Percentiles rank a stretch among this genome's conserved stretches.
These are phyloP conservation scores for Lentinula sp. DNA, from an alignment of 768 basidiomycete genomes.

Conservation along the genomic window DNA sequence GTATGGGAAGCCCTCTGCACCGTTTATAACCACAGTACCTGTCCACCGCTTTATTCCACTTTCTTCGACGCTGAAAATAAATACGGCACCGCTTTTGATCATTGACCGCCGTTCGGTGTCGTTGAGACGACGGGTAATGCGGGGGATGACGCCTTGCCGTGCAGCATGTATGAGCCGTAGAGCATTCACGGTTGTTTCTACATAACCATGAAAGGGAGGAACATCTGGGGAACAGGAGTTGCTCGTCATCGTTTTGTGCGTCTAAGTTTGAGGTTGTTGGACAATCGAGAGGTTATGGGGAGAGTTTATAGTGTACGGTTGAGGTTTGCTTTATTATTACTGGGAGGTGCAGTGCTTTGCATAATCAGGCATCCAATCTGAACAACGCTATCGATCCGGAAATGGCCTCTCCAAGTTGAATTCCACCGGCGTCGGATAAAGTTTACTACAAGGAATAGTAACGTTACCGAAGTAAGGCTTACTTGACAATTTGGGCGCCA, in stretches of 20 bases:
- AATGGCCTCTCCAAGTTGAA: conserved; percentile 15
- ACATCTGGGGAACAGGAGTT: conserved; percentile 41
- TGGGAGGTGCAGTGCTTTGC: conserved; percentile 20
- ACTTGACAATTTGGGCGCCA: conserved; percentile 28
- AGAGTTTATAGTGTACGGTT: conserved; percentile 8
- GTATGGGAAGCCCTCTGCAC: conserved; percentile 9
- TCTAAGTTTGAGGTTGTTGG: conserved; percentile 53
- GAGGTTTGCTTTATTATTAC: conserved; percentile 33
- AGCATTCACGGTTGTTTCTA: conserved; percentile 77
- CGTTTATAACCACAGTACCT: conserved; percentile 28
- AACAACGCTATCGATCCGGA: conserved; percentile 11
- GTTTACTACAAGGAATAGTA: conserved; percentile 26
- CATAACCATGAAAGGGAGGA: conserved; percentile 71
- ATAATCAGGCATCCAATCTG: conserved; percentile 32
- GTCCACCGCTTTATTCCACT: conserved; percentile 89
- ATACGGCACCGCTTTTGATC: conserved; percentile 67
- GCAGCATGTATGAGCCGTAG: conserved; percentile 81
- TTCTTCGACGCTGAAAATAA: conserved; percentile 85
- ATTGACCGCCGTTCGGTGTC: conserved; percentile 69
- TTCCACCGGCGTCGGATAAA: conserved; percentile 32
- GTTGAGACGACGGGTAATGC: conserved; percentile 79
- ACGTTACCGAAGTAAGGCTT: conserved; percentile 34
- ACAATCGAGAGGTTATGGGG: conserved; percentile 22
- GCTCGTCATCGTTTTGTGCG: conserved; percentile 37
- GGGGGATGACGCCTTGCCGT: conserved; percentile 70